phyloP scores from a whole-genome alignment of 306 rosid species.

The Vicia sativa region DNA sequence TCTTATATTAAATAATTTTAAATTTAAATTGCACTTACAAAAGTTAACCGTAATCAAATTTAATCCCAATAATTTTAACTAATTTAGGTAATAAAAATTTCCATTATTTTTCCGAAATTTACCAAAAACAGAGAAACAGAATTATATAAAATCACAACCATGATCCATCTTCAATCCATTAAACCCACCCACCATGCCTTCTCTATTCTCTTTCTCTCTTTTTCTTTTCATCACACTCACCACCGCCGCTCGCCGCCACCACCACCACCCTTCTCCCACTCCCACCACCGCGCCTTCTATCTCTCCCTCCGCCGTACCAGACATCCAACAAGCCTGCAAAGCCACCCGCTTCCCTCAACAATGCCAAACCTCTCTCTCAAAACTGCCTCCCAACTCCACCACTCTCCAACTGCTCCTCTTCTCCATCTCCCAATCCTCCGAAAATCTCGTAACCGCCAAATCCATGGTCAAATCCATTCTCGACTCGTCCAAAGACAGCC shows the following conservation, averaged over 20 bases:
- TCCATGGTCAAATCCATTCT: constrained; percentile 57
- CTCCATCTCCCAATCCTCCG: constrained; percentile 50
- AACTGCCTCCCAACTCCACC: constrained; percentile 44
- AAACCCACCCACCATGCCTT: constrained; percentile 46
- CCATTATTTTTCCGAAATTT: neutral
- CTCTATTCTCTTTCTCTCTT: constrained; percentile 50
- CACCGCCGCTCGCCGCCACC: constrained; percentile 48
- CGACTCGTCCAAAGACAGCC: constrained; percentile 42
- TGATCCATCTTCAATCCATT: neutral
- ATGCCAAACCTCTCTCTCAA: constrained; percentile 55
- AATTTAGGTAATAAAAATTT: neutral
- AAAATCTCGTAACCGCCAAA: constrained; percentile 57
- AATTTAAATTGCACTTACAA: no score
- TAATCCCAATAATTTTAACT: no score
- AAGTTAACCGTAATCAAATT: no score
- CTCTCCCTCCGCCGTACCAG: neutral
- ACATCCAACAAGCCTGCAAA: constrained; percentile 58
- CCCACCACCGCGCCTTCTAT: neutral
- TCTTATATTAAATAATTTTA: no score
- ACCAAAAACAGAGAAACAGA: neutral
- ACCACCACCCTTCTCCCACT: neutral
- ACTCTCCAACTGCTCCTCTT: constrained; percentile 52
- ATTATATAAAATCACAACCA: constrained; percentile 22
- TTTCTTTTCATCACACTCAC: constrained; percentile 49
- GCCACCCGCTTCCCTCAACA: constrained; percentile 75